Base-by-base conservation (phyloP, 257 asterid genomes). In the Rehmannia glutinosa region DNA sequence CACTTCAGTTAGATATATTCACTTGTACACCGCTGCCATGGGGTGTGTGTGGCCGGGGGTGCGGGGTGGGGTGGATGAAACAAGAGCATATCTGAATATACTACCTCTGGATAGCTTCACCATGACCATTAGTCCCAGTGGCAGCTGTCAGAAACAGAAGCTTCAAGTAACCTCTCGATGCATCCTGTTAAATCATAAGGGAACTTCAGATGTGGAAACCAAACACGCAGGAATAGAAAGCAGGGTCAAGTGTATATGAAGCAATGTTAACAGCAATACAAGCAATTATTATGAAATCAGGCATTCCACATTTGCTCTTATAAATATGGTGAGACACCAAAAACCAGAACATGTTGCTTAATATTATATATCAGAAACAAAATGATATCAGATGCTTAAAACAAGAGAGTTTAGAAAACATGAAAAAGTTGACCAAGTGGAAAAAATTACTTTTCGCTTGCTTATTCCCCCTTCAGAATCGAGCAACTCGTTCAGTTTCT, bases 41-140 rank as follows among this genome's bases (percentile, higher is more conserved):
- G n/a, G n/a, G n/a, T n/a, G n/a, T n/a, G 16, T 50, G 45, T 38
- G 55, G 41, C 58, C 6, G 46, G 43, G 12, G 13, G 28, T 25
- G 50, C 27, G 8, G 24, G 54, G 54, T 1, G 13, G 42, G 47
- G 21, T 28, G 51, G 47, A 9, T 27, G 15, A 13, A 30, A 8
- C 47, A 50, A 27, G 5, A 51, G 30, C 27, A 46, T 35, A 54
- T 54, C 49, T 11, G 38, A 23, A 66, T 72, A 45, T 76, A 90
- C n/a, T n/a, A n/a, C 98, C 98, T 91, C 80, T 88, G 95, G 64
- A 88, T 87, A 69, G 95, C 87, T 91, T 89, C 95, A 41, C 96
- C 89, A n/a, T 86, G 81, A 61, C 86, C 88, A 76, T 75, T 78
- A 77, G 84, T 84, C 74, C 95, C 98, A 51, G 91, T 87, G 69